Percentiles rank a stretch among this genome's conserved stretches.
phyloP scores from a whole-genome alignment of 805 yeast species.

The Candida vartiovaarae region DNA sequence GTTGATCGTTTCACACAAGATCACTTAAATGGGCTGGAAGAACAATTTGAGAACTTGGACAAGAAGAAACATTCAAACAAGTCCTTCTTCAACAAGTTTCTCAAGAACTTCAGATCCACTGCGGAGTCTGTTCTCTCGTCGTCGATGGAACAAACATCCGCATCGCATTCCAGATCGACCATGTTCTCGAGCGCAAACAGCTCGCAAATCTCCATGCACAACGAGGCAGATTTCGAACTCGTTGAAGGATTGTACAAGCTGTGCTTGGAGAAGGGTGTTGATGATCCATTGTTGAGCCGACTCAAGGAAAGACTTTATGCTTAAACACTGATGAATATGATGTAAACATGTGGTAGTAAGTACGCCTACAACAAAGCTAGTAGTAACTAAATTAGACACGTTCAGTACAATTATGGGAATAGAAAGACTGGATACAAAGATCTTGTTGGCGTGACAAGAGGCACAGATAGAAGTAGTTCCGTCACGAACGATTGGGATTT shows the following conservation, averaged over 20 bases:
- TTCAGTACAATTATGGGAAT: too few species aligned
- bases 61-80: conserved; percentile 5
- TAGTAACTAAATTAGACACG: too few species aligned
- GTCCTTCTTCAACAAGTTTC: conserved; percentile 10
- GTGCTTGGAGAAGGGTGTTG: conserved; percentile 16
- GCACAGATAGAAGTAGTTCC: too few species aligned
- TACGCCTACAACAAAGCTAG: too few species aligned
- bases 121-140: conserved; percentile 10
- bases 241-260: conserved; percentile 17
- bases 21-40: conserved; percentile 4
- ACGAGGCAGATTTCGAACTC: conserved; percentile 14
- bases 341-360: too few species aligned
- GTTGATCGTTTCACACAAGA: conserved; percentile 7
- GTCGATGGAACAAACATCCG: background rate
- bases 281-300: conserved; percentile 16
- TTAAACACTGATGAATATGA: background rate
- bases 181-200: conserved; percentile 12
- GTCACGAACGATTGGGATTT: too few species aligned
- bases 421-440: too few species aligned
- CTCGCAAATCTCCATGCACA: conserved; percentile 9
- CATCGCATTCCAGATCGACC: background rate
- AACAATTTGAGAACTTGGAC: conserved; percentile 1
- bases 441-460: too few species aligned
- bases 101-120: conserved; percentile 10
- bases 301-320: conserved; percentile 11